phyloP scores from a whole-genome alignment of 805 yeast genomes.

The Spencermartinsiella europaea region DNA sequence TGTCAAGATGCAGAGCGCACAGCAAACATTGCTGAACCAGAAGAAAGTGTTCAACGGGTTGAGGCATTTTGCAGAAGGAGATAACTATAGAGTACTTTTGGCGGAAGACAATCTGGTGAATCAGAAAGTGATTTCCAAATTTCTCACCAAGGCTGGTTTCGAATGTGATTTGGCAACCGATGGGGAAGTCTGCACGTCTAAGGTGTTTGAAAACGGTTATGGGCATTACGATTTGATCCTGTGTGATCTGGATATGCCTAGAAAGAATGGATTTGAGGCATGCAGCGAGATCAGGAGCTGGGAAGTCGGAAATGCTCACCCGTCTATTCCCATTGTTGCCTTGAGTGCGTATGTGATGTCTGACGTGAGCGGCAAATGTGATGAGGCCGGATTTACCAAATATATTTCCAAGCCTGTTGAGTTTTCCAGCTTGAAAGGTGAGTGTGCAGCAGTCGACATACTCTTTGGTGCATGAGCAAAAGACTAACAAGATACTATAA shows the following conservation, averaged over 20 bases:
- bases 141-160: constrained; percentile 28
- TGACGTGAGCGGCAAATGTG: constrained; percentile 29
- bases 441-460: not conserved
- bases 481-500: constrained; percentile 11
- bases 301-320: constrained; percentile 21
- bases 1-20: constrained; percentile 22
- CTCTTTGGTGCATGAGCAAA: not conserved
- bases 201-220: constrained; percentile 18
- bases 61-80: constrained; percentile 13
- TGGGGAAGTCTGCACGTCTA: constrained; percentile 29
- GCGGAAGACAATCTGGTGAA: constrained; percentile 90
- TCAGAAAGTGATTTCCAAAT: constrained; percentile 71
- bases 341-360: constrained; percentile 34
- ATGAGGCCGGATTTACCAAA: constrained; percentile 27
- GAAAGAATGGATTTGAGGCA: constrained; percentile 32
- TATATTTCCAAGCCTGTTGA: constrained; percentile 33
- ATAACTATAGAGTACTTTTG: constrained; percentile 47
- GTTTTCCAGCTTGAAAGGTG: constrained; percentile 25
- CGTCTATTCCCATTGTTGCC: constrained; percentile 29
- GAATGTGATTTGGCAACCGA: constrained; percentile 28
- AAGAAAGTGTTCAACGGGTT: constrained; percentile 22
- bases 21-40: constrained; percentile 17
- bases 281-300: constrained; percentile 30
- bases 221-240: constrained; percentile 27
- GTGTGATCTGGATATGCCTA: constrained; percentile 34